Evolutionary conservation across 2,329 filamentous ascomycete species (phyloP).

Genomic region (Aureobasidium uvarum): DNA sequence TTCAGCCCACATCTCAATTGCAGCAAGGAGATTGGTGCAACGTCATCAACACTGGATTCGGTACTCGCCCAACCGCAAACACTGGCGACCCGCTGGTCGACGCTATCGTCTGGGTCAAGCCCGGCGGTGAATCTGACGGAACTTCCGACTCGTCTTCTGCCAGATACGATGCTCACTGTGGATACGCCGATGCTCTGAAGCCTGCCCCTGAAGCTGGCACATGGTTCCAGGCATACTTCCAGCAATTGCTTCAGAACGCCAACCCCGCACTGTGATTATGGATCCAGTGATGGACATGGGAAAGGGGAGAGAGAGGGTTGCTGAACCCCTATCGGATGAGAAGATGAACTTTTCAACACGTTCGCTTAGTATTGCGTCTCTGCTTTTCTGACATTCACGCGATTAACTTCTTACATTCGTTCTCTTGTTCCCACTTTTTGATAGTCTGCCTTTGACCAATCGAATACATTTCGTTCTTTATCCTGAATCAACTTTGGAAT

Average conservation of each 20-base stretch:
- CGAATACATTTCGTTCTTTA: neutral
- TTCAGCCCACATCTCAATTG: slow-evolving; percentile 57
- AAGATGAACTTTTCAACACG: neutral
- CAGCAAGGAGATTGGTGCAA: slow-evolving; percentile 69
- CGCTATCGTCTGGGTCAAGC: slow-evolving; percentile 70
- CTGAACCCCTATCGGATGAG: neutral
- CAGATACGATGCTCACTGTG: slow-evolving; percentile 52
- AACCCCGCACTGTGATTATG: slow-evolving; percentile 32
- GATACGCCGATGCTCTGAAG: slow-evolving; percentile 34
- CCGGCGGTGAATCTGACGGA: slow-evolving; percentile 55
- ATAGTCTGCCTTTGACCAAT: neutral
- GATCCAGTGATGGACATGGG: neutral
- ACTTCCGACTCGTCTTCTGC: slow-evolving; percentile 20
- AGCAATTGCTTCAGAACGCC: slow-evolving; percentile 40
- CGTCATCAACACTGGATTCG: slow-evolving; percentile 61
- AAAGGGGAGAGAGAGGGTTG: neutral
- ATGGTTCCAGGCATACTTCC: slow-evolving; percentile 59
- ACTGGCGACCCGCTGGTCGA: slow-evolving; percentile 61
- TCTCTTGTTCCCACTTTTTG: neutral
- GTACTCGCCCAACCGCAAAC: slow-evolving; percentile 60
- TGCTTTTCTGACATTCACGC: neutral
- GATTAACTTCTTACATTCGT: neutral
- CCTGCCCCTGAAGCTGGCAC: slow-evolving; percentile 64
- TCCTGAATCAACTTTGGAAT: no score
- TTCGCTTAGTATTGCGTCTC: neutral